Conservation (phyloP, 2,329 filamentous ascomycete species). For the Aspergillus ruber region DNA sequence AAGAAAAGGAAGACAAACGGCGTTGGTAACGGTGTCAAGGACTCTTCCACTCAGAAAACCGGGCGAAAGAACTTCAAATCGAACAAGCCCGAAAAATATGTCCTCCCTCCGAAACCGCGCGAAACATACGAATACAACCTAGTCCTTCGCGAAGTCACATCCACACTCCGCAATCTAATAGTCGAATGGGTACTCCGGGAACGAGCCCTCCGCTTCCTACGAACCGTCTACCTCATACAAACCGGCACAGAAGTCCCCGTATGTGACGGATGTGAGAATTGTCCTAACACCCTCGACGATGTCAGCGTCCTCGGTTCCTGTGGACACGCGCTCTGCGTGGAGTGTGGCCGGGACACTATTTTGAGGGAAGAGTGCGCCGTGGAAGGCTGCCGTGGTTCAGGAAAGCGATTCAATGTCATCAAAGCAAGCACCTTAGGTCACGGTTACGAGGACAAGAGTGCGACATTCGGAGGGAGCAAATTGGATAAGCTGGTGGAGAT, state of each 20-base stretch:
- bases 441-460: constrained; percentile 15
- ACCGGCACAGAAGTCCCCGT: constrained; percentile 3
- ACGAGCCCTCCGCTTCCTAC: constrained; percentile 19
- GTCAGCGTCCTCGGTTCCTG: constrained; percentile 43
- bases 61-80: not conserved
- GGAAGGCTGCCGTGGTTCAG: constrained; percentile 34
- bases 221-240: constrained; percentile 15
- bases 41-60: not conserved
- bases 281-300: constrained; percentile 19
- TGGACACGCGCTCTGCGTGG: constrained; percentile 46
- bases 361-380: constrained; percentile 33
- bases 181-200: constrained; percentile 16
- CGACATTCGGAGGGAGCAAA: constrained; percentile 41
- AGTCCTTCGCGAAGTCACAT: constrained; percentile 13
- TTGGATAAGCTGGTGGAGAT: constrained; percentile 42
- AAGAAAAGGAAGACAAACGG: not conserved
- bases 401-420: constrained; percentile 37
- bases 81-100: not conserved
- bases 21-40: not conserved
- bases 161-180: constrained; percentile 13
- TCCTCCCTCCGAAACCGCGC: constrained; percentile 9
- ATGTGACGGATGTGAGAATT: constrained; percentile 30
- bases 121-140: constrained; percentile 11
- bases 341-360: constrained; percentile 26
- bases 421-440: constrained; percentile 30